A percentile compares a stretch with the other conserved stretches of the same genome.
Evolutionary conservation across 1,284 basidiomycete species (phyloP).

Genomic region (Pyrrhoderma lamaoense): DNA sequence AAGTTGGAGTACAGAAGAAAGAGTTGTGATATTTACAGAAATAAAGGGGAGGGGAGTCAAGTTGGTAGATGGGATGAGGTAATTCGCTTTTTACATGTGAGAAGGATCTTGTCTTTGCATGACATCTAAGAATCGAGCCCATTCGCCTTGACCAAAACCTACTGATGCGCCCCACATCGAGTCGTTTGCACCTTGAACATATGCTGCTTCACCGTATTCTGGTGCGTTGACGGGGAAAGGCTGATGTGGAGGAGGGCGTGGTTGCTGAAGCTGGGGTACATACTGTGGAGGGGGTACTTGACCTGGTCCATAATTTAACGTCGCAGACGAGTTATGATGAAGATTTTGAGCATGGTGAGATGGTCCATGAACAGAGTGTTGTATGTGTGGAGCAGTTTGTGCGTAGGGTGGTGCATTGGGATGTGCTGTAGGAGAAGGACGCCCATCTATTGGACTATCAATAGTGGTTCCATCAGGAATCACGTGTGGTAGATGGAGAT

Average conservation of each 20-base stretch:
- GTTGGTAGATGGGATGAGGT: background rate
- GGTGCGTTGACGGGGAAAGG: constrained; percentile 12
- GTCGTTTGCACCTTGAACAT: constrained; percentile 25
- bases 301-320: background rate
- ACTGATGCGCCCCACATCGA: constrained; percentile 36
- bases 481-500: constrained; percentile 9
- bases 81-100: constrained; percentile 5
- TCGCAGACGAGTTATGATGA: background rate
- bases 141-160: constrained; percentile 34
- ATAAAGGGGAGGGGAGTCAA: background rate
- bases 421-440: background rate
- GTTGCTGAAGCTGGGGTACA: constrained; percentile 9
- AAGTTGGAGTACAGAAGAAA: background rate
- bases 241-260: constrained; percentile 8
- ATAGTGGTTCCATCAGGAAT: background rate
- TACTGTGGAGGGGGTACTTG: constrained; percentile 4
- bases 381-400: constrained; percentile 13
- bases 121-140: constrained; percentile 40
- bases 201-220: constrained; percentile 15
- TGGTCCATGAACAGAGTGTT: constrained; percentile 9
- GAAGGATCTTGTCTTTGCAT: constrained; percentile 33
- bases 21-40: background rate
- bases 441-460: constrained; percentile 2
- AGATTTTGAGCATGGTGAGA: constrained; percentile 4
- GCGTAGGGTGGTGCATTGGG: constrained; percentile 9